phyloP scores from a whole-genome alignment of 2,329 filamentous ascomycete species.

The Phyllosticta paracitricarpa region DNA sequence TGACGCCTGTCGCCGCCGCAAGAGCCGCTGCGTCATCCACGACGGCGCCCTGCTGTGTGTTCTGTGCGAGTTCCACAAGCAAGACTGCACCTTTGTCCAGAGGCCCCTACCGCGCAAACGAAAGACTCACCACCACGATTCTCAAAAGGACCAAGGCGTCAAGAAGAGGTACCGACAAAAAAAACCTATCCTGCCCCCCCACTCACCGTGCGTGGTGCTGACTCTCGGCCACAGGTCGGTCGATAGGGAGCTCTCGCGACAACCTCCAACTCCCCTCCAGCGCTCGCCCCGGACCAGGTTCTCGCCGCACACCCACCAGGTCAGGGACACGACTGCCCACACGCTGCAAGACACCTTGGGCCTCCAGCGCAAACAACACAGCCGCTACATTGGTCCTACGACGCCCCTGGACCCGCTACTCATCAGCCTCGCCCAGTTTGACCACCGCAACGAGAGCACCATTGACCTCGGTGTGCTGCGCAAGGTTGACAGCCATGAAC shows the following conservation, averaged over 20 bases:
- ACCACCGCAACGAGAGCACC: slow-evolving; percentile 71
- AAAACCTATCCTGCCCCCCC: neutral
- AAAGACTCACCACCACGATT: slow-evolving; percentile 56
- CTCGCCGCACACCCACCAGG: slow-evolving; percentile 13
- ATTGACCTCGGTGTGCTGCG: slow-evolving; percentile 54
- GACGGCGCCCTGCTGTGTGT: slow-evolving; percentile 65
- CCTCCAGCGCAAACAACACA: slow-evolving; percentile 67
- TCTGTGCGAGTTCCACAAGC: slow-evolving; percentile 66
- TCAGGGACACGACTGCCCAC: slow-evolving; percentile 23
- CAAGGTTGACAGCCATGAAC: slow-evolving; percentile 67
- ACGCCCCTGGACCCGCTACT: slow-evolving; percentile 78
- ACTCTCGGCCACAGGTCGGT: slow-evolving; percentile 22
- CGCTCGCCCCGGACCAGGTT: slow-evolving; percentile 12
- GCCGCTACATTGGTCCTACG: slow-evolving; percentile 73
- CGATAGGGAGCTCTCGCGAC: slow-evolving; percentile 21
- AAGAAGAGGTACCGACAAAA: slow-evolving; percentile 56
- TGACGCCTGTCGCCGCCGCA: slow-evolving; percentile 64
- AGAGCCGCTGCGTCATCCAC: slow-evolving; percentile 68
- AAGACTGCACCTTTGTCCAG: slow-evolving; percentile 68
- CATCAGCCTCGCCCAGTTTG: slow-evolving; percentile 70
- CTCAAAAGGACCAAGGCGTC: slow-evolving; percentile 48
- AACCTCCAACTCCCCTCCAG: slow-evolving; percentile 20
- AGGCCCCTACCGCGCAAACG: slow-evolving; percentile 72
- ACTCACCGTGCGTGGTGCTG: neutral
- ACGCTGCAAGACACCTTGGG: slow-evolving; percentile 47